phyloP scores from a whole-genome alignment of 441 rosid species.

The Monsonia emarginata region DNA sequence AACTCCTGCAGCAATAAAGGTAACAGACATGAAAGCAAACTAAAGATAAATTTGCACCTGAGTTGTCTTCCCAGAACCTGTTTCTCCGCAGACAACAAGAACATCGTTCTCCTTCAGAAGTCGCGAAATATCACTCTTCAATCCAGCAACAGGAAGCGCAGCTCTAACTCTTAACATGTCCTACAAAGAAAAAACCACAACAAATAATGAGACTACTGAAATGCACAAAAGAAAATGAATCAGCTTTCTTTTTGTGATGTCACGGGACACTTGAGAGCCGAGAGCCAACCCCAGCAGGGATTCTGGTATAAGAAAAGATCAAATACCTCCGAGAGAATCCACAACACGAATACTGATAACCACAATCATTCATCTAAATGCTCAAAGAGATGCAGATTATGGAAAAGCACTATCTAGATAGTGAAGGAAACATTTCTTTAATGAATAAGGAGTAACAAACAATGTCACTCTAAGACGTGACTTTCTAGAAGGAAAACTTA shows the following conservation, averaged over 20 bases:
- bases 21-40: constrained; percentile 8
- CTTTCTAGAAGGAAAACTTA: constrained; percentile 6
- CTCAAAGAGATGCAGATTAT: not conserved
- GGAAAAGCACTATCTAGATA: not conserved
- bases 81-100: constrained; percentile 89
- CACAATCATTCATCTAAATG: not conserved
- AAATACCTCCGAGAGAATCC: not conserved
- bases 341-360: not conserved
- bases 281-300: not conserved
- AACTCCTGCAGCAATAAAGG: constrained; percentile 1
- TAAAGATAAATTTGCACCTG: constrained; percentile 42
- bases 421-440: not conserved
- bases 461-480: not conserved
- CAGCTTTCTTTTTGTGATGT: not conserved
- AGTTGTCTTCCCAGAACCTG: constrained; percentile 97
- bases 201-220: not conserved
- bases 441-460: not conserved
- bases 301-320: not conserved
- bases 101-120: constrained; percentile 58
- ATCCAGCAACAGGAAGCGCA: constrained; percentile 65
- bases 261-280: not conserved
- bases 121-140: constrained; percentile 59
- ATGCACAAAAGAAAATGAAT: not conserved
- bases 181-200: constrained; percentile 26
- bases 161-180: constrained; percentile 55